Evolutionary conservation across 345 rosid species (phyloP).

Genomic region (sweet orange (Citrus sinensis)): DNA sequence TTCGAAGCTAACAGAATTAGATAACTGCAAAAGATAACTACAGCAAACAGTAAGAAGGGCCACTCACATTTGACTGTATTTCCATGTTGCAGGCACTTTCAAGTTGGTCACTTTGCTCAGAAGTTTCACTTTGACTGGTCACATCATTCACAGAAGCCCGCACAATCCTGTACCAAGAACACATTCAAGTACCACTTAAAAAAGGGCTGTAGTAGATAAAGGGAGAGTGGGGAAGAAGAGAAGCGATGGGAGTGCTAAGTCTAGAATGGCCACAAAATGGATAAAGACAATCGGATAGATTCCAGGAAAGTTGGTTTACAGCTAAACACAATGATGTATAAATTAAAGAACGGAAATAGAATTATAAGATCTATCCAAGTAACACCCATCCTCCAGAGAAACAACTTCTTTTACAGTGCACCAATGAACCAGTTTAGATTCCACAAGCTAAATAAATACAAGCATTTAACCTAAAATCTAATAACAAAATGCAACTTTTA

Average conservation of each 20-base stretch:
- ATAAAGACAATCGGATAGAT: neutral
- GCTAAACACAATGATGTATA: neutral
- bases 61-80: slow-evolving; percentile 40
- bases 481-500: neutral
- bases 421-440: neutral
- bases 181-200: neutral
- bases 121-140: slow-evolving; percentile 25
- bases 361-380: neutral
- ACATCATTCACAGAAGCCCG: slow-evolving; percentile 62
- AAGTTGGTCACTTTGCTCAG: slow-evolving; percentile 20
- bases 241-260: neutral
- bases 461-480: neutral
- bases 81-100: slow-evolving; percentile 29
- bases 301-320: neutral
- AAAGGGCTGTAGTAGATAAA: neutral
- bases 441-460: slow-evolving; percentile 3
- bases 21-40: neutral
- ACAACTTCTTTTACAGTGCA: neutral
- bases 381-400: neutral
- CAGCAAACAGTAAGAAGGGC: neutral
- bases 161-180: slow-evolving; percentile 50
- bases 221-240: neutral
- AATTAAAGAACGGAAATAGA: neutral
- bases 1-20: slow-evolving; percentile 14
- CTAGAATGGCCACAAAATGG: neutral